Evolutionary conservation across 441 rosid genomes (phyloP).

Genomic region (Jatropha multifida): DNA sequence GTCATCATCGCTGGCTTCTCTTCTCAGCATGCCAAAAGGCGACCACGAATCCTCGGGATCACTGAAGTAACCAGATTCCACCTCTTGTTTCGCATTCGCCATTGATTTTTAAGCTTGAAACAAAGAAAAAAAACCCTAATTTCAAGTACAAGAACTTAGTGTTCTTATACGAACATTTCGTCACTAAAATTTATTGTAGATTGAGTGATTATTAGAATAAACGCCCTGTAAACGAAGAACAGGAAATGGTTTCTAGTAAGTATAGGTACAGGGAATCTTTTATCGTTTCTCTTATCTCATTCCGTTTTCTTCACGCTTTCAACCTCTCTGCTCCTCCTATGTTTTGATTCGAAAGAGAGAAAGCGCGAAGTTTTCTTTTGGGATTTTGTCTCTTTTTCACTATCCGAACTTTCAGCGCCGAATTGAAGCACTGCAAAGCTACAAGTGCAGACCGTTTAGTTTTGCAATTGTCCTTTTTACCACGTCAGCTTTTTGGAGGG

Average conservation of each 20-base stretch:
- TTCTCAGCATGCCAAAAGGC: conserved; percentile 11
- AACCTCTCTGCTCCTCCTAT: too few relatives aligned
- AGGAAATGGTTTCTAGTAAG: too few relatives aligned
- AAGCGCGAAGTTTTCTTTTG: not conserved
- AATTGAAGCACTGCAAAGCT: not conserved
- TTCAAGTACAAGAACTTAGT: not conserved
- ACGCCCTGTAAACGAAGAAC: not conserved
- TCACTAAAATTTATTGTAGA: not conserved
- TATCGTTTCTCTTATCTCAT: not conserved
- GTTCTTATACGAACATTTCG: not conserved
- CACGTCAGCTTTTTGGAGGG: not conserved
- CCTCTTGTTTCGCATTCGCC: conserved; percentile 7
- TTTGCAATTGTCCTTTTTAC: not conserved
- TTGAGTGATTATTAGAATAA: not conserved
- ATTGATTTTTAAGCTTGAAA: not conserved
- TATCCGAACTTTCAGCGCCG: not conserved
- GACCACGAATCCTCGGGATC: conserved; percentile 9
- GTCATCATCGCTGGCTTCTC: conserved; percentile 24
- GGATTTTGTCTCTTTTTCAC: not conserved
- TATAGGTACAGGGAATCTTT: not conserved
- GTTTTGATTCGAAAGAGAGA: not conserved
- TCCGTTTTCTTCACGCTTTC: too few relatives aligned
- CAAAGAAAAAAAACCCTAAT: not conserved
- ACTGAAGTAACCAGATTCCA: conserved; percentile 10
- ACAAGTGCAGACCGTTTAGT: not conserved